Percentiles rank a stretch among this genome's conserved stretches.
Conservation (phyloP, 352 stramenopile genomes). For the Globisporangium camurandrum region DNA sequence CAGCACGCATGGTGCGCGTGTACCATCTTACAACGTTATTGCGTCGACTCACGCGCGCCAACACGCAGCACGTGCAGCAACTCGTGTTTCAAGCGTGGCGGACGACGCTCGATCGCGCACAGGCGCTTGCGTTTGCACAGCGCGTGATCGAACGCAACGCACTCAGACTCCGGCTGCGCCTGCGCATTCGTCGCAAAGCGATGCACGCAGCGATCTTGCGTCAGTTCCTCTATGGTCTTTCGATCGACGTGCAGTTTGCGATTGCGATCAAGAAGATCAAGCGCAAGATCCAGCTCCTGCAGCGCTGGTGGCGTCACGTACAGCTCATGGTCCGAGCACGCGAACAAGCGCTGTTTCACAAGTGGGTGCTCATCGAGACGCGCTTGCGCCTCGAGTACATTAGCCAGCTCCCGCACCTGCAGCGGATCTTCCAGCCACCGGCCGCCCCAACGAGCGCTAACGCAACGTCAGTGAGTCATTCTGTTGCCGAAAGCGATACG, state of each 20-base stretch:
- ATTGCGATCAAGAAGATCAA: constrained; percentile 54
- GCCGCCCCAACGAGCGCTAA: not conserved
- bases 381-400: constrained; percentile 38
- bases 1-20: constrained; percentile 22
- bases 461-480: not conserved
- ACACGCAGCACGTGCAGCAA: constrained; percentile 20
- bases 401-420: constrained; percentile 43
- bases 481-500: constrained; percentile 2
- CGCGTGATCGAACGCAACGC: constrained; percentile 29
- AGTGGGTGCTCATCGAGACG: constrained; percentile 43
- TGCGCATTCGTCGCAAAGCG: constrained; percentile 31
- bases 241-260: constrained; percentile 55
- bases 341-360: constrained; percentile 42
- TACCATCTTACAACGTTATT: constrained; percentile 19
- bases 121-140: constrained; percentile 15
- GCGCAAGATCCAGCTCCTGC: constrained; percentile 35
- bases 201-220: constrained; percentile 26
- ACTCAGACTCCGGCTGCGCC: constrained; percentile 27
- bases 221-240: constrained; percentile 37
- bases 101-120: constrained; percentile 20
- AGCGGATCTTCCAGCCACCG: constrained; percentile 43
- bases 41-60: constrained; percentile 13
- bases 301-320: constrained; percentile 56
- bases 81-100: constrained; percentile 38
- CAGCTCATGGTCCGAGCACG: constrained; percentile 45